phyloP scores from a whole-genome alignment of 176 grass and related monocot species.

The Oryza rufipogon region DNA sequence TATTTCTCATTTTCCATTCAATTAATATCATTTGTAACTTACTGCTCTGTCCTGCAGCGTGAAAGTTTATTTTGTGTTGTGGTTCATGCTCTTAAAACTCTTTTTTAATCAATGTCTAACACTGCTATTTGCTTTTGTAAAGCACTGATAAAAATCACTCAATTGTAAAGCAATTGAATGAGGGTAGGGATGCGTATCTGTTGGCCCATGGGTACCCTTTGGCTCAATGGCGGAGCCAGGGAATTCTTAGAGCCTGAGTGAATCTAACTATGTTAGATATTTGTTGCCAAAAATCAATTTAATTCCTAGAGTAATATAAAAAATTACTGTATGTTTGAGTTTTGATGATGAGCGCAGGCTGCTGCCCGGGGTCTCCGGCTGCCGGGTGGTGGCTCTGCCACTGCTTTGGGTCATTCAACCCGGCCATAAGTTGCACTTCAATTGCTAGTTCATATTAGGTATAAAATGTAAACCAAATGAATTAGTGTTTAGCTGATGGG shows the following conservation, averaged over 20 bases:
- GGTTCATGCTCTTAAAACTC: constrained; percentile 14
- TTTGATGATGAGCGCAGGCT: too few relatives aligned
- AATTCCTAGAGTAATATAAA: too few relatives aligned
- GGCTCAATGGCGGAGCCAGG: too few relatives aligned
- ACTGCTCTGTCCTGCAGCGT: constrained; percentile 32
- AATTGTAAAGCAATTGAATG: background rate
- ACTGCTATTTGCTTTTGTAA: constrained; percentile 20
- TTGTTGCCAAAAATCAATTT: too few relatives aligned
- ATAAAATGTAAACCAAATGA: background rate
- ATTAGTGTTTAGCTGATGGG: background rate
- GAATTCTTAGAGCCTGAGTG: too few relatives aligned
- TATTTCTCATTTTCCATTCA: background rate
- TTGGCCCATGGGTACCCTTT: background rate
- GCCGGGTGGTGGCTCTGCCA: too few relatives aligned
- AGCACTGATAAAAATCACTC: background rate
- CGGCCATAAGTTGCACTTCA: background rate
- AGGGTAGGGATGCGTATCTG: background rate
- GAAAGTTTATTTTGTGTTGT: background rate
- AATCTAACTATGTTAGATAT: too few relatives aligned
- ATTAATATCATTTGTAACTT: constrained; percentile 25
- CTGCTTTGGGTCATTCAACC: background rate
- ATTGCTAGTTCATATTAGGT: background rate
- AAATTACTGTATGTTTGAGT: too few relatives aligned
- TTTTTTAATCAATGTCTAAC: constrained; percentile 11
- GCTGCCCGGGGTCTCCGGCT: too few relatives aligned